Percentiles rank a stretch among this genome's conserved stretches.
Conservation (phyloP, 139 green algal species). For the Ulvella scutata region DNA sequence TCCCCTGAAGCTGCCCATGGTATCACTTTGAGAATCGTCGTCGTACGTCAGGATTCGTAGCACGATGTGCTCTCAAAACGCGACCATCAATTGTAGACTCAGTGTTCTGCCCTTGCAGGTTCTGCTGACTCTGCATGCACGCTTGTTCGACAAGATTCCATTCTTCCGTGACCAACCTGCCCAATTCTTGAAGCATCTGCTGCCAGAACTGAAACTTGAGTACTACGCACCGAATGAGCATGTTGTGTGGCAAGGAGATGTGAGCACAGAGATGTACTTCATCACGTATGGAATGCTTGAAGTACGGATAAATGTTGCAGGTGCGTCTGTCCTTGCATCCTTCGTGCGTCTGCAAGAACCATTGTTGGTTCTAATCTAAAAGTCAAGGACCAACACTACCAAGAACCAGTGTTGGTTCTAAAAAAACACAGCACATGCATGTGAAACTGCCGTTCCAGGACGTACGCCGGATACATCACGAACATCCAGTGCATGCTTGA, state of each 20-base stretch:
- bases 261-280: slow-evolving; percentile 37
- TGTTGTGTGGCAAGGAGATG: slow-evolving; percentile 26
- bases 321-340: neutral
- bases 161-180: slow-evolving; percentile 28
- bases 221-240: slow-evolving; percentile 7
- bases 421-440: neutral
- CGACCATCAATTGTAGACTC: no score
- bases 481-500: neutral
- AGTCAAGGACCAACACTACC: neutral
- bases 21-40: no score
- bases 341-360: neutral
- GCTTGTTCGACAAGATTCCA: slow-evolving; percentile 11
- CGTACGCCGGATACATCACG: neutral
- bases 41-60: no score
- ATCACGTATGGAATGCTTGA: slow-evolving; percentile 20
- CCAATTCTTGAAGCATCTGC: slow-evolving; percentile 28
- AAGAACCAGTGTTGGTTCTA: neutral
- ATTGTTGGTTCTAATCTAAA: neutral
- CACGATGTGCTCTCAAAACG: no score
- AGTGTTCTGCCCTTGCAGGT: slow-evolving; percentile 9
- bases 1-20: no score
- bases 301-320: slow-evolving; percentile 6
- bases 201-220: slow-evolving; percentile 21
- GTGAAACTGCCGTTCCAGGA: neutral
- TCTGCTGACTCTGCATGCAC: slow-evolving; percentile 12